Percentiles rank a stretch among this genome's conserved stretches.
These are phyloP conservation scores for Ophiostoma australiae DNA, from an alignment of 2,329 filamentous ascomycete species.

Conservation along the genomic window DNA sequence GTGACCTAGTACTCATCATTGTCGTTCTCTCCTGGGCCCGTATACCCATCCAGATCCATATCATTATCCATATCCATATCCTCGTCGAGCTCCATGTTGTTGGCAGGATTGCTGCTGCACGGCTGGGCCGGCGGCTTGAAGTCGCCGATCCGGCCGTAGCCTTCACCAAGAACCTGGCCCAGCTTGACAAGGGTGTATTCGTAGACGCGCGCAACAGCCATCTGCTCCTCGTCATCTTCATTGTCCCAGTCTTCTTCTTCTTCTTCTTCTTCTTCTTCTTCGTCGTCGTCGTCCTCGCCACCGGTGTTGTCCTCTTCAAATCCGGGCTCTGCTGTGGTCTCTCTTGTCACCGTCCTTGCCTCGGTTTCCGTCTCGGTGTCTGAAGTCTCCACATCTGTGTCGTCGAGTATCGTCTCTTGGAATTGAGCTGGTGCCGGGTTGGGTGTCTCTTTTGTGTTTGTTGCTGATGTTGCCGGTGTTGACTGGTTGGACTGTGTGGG, in stretches of 20 bases:
- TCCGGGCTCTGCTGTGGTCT: constrained; percentile 34
- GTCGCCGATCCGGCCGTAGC: constrained; percentile 22
- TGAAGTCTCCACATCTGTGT: neutral
- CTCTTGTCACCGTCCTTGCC: constrained; percentile 36
- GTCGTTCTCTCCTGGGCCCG: neutral
- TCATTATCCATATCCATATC: neutral
- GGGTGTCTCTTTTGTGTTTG: neutral
- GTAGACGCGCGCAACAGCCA: constrained; percentile 72
- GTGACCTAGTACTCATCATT: neutral
- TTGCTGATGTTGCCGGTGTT: neutral
- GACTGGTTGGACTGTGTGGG: neutral
- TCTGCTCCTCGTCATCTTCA: constrained; percentile 42
- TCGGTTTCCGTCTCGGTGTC: constrained; percentile 36
- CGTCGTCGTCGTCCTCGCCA: neutral
- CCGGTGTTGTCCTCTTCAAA: constrained; percentile 6
- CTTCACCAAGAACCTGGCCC: constrained; percentile 58
- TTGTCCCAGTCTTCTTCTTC: neutral
- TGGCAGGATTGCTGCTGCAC: neutral
- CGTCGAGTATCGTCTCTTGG: neutral
- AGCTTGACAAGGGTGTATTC: constrained; percentile 72
- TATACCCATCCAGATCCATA: neutral
- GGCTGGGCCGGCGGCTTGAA: constrained; percentile 6
- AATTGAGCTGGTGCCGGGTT: neutral
- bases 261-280: constrained; percentile 32
- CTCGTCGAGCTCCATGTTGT: constrained; percentile 12